Percentiles rank a stretch among this genome's conserved stretches.
phyloP scores from a whole-genome alignment of 306 rosid species.

The Glycine soja region DNA sequence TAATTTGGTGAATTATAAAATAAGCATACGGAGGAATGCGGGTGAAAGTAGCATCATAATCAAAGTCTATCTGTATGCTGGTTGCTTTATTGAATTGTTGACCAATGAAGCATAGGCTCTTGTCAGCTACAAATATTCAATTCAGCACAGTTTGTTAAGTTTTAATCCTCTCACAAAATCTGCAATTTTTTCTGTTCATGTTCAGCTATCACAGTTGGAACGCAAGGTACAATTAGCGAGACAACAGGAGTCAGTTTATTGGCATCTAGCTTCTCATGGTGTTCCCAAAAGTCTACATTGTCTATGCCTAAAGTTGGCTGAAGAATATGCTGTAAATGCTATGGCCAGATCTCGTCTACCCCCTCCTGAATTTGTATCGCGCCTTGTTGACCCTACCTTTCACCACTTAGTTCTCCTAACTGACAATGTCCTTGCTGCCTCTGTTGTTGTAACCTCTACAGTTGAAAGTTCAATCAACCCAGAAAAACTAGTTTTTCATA shows the following conservation, averaged over 20 bases:
- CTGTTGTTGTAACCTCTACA: slow-evolving; percentile 81
- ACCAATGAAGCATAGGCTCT: slow-evolving; percentile 20
- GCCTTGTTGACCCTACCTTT: slow-evolving; percentile 73
- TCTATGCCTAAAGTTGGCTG: slow-evolving; percentile 83
- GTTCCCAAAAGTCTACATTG: slow-evolving; percentile 84
- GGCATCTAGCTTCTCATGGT: slow-evolving; percentile 95
- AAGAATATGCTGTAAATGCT: slow-evolving; percentile 87
- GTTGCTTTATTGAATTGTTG: slow-evolving; percentile 21
- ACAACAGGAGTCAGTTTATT: slow-evolving; percentile 75
- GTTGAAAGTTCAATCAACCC: slow-evolving; percentile 74
- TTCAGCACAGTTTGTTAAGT: neutral
- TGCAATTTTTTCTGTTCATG: slow-evolving; percentile 40
- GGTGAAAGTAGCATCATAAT: neutral
- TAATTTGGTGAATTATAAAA: slow-evolving; percentile 1
- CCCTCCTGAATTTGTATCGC: slow-evolving; percentile 75
- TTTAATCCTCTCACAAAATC: slow-evolving; percentile 13
- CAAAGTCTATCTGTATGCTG: neutral
- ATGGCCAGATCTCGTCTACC: slow-evolving; percentile 85
- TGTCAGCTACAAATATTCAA: neutral
- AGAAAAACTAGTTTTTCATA: slow-evolving; percentile 77
- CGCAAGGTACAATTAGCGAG: slow-evolving; percentile 74
- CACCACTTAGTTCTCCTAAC: slow-evolving; percentile 83
- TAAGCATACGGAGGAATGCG: slow-evolving; percentile 2
- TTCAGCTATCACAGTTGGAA: slow-evolving; percentile 85
- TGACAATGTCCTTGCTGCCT: slow-evolving; percentile 90